Evolutionary conservation across 495 filamentous ascomycete species (phyloP), one percentile per base, ranked within the genome.

Genomic region (Penicillium angulare): DNA sequence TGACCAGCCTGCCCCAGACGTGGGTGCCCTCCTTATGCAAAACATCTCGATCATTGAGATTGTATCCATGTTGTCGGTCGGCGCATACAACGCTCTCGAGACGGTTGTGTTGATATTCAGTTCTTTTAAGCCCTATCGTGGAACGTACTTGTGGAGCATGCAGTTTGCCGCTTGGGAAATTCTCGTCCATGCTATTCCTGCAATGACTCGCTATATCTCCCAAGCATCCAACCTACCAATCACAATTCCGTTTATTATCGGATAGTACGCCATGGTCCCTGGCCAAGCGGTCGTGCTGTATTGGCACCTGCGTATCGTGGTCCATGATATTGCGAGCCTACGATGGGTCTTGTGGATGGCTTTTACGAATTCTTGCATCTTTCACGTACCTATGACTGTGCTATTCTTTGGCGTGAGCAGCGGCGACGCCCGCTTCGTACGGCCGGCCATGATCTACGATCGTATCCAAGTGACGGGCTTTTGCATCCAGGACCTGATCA

Each of bases 311-410:
- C 5, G 27, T 7, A 9, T 47, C 12, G 44, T 47, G 13, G 32
- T 22, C 10, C 12, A 3, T 2, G 2, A 23, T n/a, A 26, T 15
- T 7, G 13, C 2, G n/a, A 35, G 17, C 8, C 17, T 22, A 12
- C 44, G 44, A 18, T 47, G 44, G 44, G 44, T 47, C 8, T 17
- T 47, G 1, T 71, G 45, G 54, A 78, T 85, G 72, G 84, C 86
- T 43, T 72, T 83, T 22, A 22, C 75, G 56, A 47, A 47, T 16
- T 17, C 8, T 26, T 32, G 22, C n/a, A 36, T 47, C 24, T 21
- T 47, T 5, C 44, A 47, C 22, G 32, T 47, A 20, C 44, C 44
- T 8, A 36, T 36, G 18, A 47, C 44, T 17, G 32, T 47, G 9
- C 29, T 47, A n/a, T n/a, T n/a, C n/a, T n/a, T n/a, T n/a, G n/a